Conservation (phyloP, 2,329 filamentous ascomycete species). For the Trichoderma hamatum region DNA sequence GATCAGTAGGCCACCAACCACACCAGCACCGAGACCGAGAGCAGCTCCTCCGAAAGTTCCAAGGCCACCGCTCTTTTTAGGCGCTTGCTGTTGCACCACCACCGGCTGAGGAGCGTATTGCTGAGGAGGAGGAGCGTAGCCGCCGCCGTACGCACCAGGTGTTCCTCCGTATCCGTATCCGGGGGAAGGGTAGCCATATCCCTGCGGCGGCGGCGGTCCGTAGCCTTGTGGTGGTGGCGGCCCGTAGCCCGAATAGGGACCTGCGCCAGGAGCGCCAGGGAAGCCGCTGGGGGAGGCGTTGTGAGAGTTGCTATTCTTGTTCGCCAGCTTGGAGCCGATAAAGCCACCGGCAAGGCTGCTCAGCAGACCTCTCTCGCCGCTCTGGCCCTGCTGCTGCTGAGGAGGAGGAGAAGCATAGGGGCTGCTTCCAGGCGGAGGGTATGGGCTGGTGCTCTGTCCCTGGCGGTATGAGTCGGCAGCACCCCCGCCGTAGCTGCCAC, state of each 20-base stretch:
- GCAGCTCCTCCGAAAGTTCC: slow-evolving; percentile 67
- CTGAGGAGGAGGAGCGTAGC: slow-evolving; percentile 28
- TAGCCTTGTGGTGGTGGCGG: slow-evolving; percentile 35
- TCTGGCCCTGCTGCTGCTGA: slow-evolving; percentile 38
- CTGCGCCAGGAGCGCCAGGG: slow-evolving; percentile 37
- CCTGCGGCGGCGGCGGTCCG: slow-evolving; percentile 35
- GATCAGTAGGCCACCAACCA: slow-evolving; percentile 76
- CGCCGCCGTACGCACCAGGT: slow-evolving; percentile 8
- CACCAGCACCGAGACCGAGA: slow-evolving; percentile 77
- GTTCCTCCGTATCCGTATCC: slow-evolving; percentile 29
- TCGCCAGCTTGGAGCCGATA: slow-evolving; percentile 42
- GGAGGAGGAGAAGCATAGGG: slow-evolving; percentile 32
- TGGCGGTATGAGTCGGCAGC: slow-evolving; percentile 37
- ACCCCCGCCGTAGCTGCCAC: slow-evolving; percentile 35
- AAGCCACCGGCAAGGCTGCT: slow-evolving; percentile 52
- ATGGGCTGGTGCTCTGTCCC: slow-evolving; percentile 29
- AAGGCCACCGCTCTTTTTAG: slow-evolving; percentile 46
- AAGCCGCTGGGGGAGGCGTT: slow-evolving; percentile 6
- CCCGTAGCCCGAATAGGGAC: slow-evolving; percentile 34
- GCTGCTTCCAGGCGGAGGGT: slow-evolving; percentile 26
- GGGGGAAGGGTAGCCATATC: slow-evolving; percentile 28
- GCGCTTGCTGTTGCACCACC: slow-evolving; percentile 34
- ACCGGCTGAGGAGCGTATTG: slow-evolving; percentile 29
- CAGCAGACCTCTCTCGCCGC: slow-evolving; percentile 50
- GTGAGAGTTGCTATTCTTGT: slow-evolving; percentile 33